Evolutionary conservation across 352 stramenopile genomes (phyloP).

Genomic region (Globisporangium echinulatum): DNA sequence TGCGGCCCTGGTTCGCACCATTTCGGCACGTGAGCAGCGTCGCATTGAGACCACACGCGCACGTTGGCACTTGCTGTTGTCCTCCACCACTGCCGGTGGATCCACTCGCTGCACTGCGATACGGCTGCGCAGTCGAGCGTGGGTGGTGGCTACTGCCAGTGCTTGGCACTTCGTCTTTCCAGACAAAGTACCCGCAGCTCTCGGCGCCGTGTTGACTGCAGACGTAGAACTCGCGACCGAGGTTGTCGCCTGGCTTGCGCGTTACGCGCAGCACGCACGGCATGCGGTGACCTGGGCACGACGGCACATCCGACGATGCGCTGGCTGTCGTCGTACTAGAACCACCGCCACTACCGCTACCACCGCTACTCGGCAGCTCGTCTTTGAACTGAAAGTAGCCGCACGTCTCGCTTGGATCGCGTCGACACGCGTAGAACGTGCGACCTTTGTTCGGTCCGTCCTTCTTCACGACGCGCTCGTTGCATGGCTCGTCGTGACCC

Average conservation of each 20-base stretch:
- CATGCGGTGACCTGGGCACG: conserved; percentile 38
- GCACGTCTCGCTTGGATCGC: conserved; percentile 49
- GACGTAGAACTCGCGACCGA: conserved; percentile 90
- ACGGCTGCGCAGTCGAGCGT: background rate
- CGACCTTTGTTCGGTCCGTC: conserved; percentile 65
- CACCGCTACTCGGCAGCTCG: conserved; percentile 16
- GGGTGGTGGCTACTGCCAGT: conserved; percentile 1
- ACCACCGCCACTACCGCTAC: background rate
- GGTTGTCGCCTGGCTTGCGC: conserved; percentile 63
- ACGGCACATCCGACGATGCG: conserved; percentile 12
- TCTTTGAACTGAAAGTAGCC: conserved; percentile 79
- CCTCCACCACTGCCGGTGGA: no score
- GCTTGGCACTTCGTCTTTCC: conserved; percentile 74
- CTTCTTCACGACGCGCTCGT: conserved; percentile 54
- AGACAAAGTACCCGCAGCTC: conserved; percentile 88
- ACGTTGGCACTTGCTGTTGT: conserved; percentile 16
- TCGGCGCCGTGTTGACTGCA: conserved; percentile 75
- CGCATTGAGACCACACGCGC: conserved; percentile 35
- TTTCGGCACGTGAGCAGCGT: conserved; percentile 61
- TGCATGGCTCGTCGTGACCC: conserved; percentile 58
- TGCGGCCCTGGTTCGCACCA: conserved; percentile 84
- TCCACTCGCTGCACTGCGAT: background rate
- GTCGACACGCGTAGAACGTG: conserved; percentile 51
- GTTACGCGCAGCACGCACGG: conserved; percentile 39
- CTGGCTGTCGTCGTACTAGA: no score